Percentiles rank a stretch among this genome's conserved stretches.
phyloP scores from a whole-genome alignment of 345 rosid genomes.

The Populus alba region DNA sequence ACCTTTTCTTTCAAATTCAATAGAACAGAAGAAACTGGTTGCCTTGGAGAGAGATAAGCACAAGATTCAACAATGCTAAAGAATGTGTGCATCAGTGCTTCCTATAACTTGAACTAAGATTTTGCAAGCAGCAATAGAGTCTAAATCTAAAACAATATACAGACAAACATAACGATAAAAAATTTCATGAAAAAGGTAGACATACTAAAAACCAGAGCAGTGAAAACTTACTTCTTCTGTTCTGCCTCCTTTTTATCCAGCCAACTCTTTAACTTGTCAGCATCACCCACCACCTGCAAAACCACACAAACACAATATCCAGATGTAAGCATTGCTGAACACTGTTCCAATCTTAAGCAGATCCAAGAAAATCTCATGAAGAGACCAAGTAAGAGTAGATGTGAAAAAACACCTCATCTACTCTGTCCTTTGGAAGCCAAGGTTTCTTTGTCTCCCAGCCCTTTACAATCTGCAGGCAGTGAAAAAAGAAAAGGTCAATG shows the following conservation, averaged over 20 bases:
- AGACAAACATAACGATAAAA: background rate
- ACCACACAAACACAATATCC: background rate
- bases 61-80: background rate
- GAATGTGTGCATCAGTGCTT: background rate
- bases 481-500: slow-evolving; percentile 8
- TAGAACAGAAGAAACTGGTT: background rate
- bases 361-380: background rate
- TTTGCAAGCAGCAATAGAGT: background rate
- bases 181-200: background rate
- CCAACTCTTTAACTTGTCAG: slow-evolving; percentile 73
- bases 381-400: background rate
- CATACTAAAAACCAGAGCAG: background rate
- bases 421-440: slow-evolving; percentile 82
- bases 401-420: slow-evolving; percentile 57
- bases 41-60: background rate
- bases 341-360: background rate
- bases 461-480: slow-evolving; percentile 45
- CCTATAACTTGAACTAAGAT: background rate
- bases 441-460: slow-evolving; percentile 76
- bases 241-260: slow-evolving; percentile 75
- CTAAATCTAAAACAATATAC: background rate
- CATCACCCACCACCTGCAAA: slow-evolving; percentile 56
- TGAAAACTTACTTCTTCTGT: slow-evolving; percentile 64
- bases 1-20: background rate
- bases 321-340: background rate